Conservation (phyloP, 805 yeast species). For the Candida quercuum region DNA sequence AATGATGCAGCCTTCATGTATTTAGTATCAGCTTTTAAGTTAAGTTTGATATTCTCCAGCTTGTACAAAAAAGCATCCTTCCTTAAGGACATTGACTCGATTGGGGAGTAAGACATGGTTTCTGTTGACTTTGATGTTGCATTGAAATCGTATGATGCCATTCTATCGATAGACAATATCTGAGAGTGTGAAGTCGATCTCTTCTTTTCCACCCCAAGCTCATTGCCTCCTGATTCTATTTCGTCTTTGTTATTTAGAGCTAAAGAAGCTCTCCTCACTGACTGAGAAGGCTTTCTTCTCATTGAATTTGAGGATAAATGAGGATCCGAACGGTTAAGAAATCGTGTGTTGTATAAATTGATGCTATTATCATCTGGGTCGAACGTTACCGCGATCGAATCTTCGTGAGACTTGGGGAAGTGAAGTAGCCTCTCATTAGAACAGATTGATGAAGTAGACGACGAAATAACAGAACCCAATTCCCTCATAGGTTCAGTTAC, state of each 20-base stretch:
- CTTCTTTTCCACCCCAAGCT: conserved; percentile 19
- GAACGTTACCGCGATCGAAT: conserved; percentile 51
- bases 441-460: conserved; percentile 62
- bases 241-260: conserved; percentile 2
- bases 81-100: conserved; percentile 32
- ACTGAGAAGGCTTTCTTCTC: conserved; percentile 18
- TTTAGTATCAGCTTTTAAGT: conserved; percentile 24
- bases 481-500: conserved; percentile 72
- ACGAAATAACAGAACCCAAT: conserved; percentile 64
- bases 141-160: conserved; percentile 37
- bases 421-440: conserved; percentile 49
- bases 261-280: conserved; percentile 14
- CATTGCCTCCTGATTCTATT: conserved; percentile 3
- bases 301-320: neutral
- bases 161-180: conserved; percentile 36
- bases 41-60: conserved; percentile 38
- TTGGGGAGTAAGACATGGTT: conserved; percentile 33
- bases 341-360: conserved; percentile 52
- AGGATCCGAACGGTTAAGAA: conserved; percentile 23
- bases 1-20: conserved; percentile 33
- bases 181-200: conserved; percentile 34
- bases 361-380: conserved; percentile 41
- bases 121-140: conserved; percentile 41
- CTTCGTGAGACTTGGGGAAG: conserved; percentile 41
- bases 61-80: conserved; percentile 72